phyloP scores from a whole-genome alignment of 179 eudicot species.

The Dionaea muscipula region DNA sequence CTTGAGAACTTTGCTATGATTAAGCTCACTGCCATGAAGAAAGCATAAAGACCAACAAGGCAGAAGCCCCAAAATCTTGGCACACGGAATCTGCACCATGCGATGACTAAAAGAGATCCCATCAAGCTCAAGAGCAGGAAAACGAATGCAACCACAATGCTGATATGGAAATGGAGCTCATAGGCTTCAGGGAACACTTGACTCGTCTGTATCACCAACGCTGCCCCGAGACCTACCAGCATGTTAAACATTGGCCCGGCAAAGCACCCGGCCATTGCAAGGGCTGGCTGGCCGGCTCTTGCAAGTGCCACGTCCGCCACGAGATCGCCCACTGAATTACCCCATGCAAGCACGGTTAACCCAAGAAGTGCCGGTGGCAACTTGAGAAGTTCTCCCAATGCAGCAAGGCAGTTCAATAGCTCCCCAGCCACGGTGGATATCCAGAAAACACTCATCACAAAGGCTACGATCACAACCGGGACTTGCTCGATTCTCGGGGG shows the following conservation, averaged over 20 bases:
- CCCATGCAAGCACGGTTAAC: slow-evolving; percentile 90
- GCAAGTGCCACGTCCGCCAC: slow-evolving; percentile 98
- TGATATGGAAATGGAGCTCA: slow-evolving; percentile 58
- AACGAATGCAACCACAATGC: slow-evolving; percentile 80
- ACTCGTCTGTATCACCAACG: slow-evolving; percentile 64
- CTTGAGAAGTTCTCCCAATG: slow-evolving; percentile 59
- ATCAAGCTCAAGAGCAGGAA: slow-evolving; percentile 86
- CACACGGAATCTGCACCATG: slow-evolving; percentile 75
- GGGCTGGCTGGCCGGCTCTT: slow-evolving; percentile 95
- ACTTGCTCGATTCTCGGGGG: slow-evolving; percentile 76
- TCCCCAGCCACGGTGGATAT: slow-evolving; percentile 86
- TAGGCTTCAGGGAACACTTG: slow-evolving; percentile 65
- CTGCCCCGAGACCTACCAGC: slow-evolving; percentile 86
- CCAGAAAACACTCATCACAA: slow-evolving; percentile 96
- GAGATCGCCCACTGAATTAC: slow-evolving; percentile 91
- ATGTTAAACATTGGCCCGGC: slow-evolving; percentile 98
- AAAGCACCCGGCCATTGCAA: slow-evolving; percentile 99
- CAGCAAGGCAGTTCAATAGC: slow-evolving; percentile 78
- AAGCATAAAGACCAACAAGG: slow-evolving; percentile 74
- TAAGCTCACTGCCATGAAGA: slow-evolving; percentile 56
- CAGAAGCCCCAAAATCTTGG: slow-evolving; percentile 98
- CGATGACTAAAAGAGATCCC: slow-evolving; percentile 79
- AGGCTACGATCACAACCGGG: slow-evolving; percentile 40
- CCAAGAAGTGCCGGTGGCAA: slow-evolving; percentile 74
- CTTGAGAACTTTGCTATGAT: slow-evolving; percentile 52